phyloP scores from a whole-genome alignment of 2,329 filamentous ascomycete genomes.

The Exophiala mesophila region DNA sequence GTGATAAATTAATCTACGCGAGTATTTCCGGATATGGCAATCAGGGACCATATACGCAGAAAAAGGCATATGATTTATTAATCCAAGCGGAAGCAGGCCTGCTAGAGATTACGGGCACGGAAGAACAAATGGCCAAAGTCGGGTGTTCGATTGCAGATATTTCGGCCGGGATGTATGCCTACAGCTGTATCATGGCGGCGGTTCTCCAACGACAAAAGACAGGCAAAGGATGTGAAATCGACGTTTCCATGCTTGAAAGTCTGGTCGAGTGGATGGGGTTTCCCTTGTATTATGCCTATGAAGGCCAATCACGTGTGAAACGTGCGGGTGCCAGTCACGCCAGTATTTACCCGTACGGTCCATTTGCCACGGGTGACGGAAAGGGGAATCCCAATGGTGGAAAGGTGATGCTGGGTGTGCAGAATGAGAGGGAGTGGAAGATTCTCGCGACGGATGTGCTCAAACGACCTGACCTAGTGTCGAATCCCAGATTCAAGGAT shows the following conservation, averaged over 20 bases:
- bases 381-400: too few relatives aligned
- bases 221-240: slow-evolving; percentile 46
- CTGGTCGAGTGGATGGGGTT: slow-evolving; percentile 59
- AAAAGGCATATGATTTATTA: slow-evolving; percentile 54
- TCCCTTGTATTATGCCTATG: slow-evolving; percentile 51
- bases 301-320: slow-evolving; percentile 40
- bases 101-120: slow-evolving; percentile 48
- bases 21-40: slow-evolving; percentile 52
- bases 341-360: slow-evolving; percentile 54
- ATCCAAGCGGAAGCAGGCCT: slow-evolving; percentile 53
- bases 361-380: slow-evolving; percentile 47
- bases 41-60: slow-evolving; percentile 49
- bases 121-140: slow-evolving; percentile 44
- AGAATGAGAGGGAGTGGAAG: slow-evolving; percentile 55
- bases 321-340: slow-evolving; percentile 51
- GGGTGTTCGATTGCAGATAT: slow-evolving; percentile 54
- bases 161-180: slow-evolving; percentile 50
- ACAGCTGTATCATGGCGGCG: slow-evolving; percentile 48
- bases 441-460: slow-evolving; percentile 48
- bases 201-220: slow-evolving; percentile 47
- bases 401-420: slow-evolving; percentile 53
- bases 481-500: slow-evolving; percentile 45
- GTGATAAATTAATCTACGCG: slow-evolving; percentile 49
- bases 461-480: slow-evolving; percentile 37
- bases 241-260: slow-evolving; percentile 55